Conservation (phyloP, 2,329 filamentous ascomycete species). For the Epichloe uncinata region DNA sequence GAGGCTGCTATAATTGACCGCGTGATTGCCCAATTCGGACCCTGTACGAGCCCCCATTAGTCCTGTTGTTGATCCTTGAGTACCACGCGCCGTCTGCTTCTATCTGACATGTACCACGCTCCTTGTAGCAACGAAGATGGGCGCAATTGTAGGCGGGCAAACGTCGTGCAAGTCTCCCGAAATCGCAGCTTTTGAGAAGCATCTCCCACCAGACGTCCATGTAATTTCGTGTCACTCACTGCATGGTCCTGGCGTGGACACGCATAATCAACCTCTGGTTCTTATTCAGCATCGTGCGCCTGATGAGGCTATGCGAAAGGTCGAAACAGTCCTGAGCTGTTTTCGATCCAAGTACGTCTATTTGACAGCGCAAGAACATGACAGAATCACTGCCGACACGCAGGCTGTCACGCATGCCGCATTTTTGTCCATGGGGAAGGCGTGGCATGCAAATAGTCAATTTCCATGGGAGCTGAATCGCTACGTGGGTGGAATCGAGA, state of each 20-base stretch:
- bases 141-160: constrained; percentile 91
- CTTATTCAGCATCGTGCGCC: constrained; percentile 87
- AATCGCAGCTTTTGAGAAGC: constrained; percentile 80
- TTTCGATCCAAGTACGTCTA: constrained; percentile 78
- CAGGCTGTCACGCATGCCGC: constrained; percentile 96
- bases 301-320: constrained; percentile 59
- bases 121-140: constrained; percentile 71
- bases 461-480: constrained; percentile 96
- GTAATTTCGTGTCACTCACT: constrained; percentile 95
- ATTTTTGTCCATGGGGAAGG: constrained; percentile 94
- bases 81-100: background rate
- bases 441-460: constrained; percentile 88
- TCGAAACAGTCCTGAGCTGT: constrained; percentile 70
- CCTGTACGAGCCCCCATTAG: constrained; percentile 47
- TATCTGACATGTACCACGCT: constrained; percentile 4
- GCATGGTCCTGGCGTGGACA: constrained; percentile 82
- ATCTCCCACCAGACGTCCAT: constrained; percentile 77
- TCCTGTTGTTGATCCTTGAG: background rate
- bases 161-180: constrained; percentile 98
- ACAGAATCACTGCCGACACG: constrained; percentile 95
- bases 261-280: constrained; percentile 80
- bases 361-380: constrained; percentile 76
- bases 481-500: constrained; percentile 94
- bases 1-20: constrained; percentile 82
- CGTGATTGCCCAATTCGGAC: constrained; percentile 79